Evolutionary conservation across 495 filamentous ascomycete genomes (phyloP).

Genomic region (Podospora comata): DNA sequence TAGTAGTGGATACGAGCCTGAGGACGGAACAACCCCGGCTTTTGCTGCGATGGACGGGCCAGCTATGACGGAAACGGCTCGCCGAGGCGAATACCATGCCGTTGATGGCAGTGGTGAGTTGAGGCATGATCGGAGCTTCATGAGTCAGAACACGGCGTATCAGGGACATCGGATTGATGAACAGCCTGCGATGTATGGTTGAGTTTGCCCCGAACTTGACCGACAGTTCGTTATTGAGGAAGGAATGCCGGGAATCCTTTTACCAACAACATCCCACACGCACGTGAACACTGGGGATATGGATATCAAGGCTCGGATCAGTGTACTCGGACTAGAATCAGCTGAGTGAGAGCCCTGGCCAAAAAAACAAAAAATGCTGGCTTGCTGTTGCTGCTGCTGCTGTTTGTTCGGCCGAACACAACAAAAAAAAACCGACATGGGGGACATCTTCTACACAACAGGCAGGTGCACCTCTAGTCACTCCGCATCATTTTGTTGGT

Average conservation of each 20-base stretch:
- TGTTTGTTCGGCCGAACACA: not conserved
- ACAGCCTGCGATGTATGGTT: slow-evolving; percentile 8
- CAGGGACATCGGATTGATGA: slow-evolving; percentile 6
- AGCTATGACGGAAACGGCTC: not conserved
- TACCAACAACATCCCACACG: not conserved
- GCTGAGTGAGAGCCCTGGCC: not conserved
- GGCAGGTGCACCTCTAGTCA: not conserved
- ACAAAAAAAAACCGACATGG: not conserved
- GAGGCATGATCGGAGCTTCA: slow-evolving; percentile 3
- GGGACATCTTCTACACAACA: not conserved
- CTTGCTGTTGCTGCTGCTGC: too few species aligned
- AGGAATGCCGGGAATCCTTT: not conserved
- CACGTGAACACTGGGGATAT: not conserved
- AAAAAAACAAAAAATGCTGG: not conserved
- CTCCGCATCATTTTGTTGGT: not conserved
- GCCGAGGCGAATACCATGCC: not conserved
- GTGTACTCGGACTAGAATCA: not conserved
- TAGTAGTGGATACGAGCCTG: not conserved
- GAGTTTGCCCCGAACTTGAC: not conserved
- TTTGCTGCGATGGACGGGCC: not conserved
- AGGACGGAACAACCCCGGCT: slow-evolving; percentile 8
- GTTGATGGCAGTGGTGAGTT: not conserved
- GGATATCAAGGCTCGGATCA: not conserved
- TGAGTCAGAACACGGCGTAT: not conserved
- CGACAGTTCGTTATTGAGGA: not conserved